These are phyloP conservation scores for Pinus taeda DNA, from an alignment of 75 land plant genomes.

Conservation along the genomic window DNA sequence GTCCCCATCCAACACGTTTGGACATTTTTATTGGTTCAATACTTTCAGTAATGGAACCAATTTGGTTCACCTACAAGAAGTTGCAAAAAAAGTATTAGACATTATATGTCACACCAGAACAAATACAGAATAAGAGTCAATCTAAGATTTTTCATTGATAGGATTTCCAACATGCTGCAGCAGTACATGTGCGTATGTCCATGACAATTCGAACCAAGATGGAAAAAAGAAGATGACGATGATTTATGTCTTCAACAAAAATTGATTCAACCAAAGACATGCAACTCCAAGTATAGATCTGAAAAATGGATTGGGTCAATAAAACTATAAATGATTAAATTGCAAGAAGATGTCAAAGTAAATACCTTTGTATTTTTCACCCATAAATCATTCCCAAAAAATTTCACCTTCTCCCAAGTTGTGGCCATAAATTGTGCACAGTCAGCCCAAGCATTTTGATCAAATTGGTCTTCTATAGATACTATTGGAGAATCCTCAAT, in stretches of 20 bases:
- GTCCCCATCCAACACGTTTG: constrained; percentile 97
- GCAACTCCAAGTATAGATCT: neutral
- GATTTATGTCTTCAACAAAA: neutral
- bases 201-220: neutral
- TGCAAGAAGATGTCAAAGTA: neutral
- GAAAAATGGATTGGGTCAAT: neutral
- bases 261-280: neutral
- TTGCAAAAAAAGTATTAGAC: neutral
- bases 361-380: constrained; percentile 95
- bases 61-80: constrained; percentile 78
- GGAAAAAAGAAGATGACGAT: neutral
- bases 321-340: neutral
- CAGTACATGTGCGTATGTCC: neutral
- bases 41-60: constrained; percentile 97
- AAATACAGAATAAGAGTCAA: neutral
- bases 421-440: constrained; percentile 72
- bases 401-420: constrained; percentile 80
- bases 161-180: constrained; percentile 88
- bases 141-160: constrained; percentile 69
- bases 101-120: neutral
- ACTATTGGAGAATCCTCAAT: constrained; percentile 84
- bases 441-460: constrained; percentile 97
- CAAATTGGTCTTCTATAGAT: constrained; percentile 98
- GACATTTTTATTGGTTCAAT: constrained; percentile 98
- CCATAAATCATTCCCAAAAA: constrained; percentile 95